Percentiles rank a stretch among this genome's conserved stretches.
Conservation (phyloP, 106 monocot species). For the Dendrobium huoshanense region DNA sequence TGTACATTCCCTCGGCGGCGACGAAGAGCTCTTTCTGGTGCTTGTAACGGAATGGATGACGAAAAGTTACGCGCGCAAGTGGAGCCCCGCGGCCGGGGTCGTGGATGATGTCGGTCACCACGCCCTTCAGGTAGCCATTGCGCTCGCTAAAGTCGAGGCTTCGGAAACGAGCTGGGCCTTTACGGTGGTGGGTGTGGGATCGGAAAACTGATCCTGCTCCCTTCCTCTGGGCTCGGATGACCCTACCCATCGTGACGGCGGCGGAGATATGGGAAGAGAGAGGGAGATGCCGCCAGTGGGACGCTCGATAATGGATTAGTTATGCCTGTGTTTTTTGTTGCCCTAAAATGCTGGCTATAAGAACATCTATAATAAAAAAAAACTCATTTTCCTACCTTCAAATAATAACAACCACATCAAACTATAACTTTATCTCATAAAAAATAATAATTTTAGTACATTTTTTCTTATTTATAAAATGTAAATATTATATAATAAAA, state of each 20-base stretch:
- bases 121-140: constrained; percentile 52
- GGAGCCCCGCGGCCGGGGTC: constrained; percentile 49
- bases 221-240: constrained; percentile 51
- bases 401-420: too few relatives aligned
- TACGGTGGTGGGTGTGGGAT: constrained; percentile 42
- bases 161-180: constrained; percentile 43
- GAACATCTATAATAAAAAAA: too few relatives aligned
- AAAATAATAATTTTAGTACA: too few relatives aligned
- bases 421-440: too few relatives aligned
- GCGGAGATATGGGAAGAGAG: neutral
- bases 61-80: constrained; percentile 32
- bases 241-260: constrained; percentile 28
- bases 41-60: constrained; percentile 47
- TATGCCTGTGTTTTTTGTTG: too few relatives aligned
- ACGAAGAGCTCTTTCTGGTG: constrained; percentile 58
- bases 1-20: constrained; percentile 54
- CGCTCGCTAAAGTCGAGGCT: constrained; percentile 50
- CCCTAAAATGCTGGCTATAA: too few relatives aligned
- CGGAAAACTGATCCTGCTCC: constrained; percentile 42
- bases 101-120: constrained; percentile 54
- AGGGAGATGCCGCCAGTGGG: neutral
- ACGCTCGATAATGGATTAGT: too few relatives aligned
- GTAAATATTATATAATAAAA: too few relatives aligned
- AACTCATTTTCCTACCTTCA: too few relatives aligned
- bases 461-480: too few relatives aligned